phyloP scores from a whole-genome alignment of 2,329 filamentous ascomycete genomes.

The Periconia sp. region DNA sequence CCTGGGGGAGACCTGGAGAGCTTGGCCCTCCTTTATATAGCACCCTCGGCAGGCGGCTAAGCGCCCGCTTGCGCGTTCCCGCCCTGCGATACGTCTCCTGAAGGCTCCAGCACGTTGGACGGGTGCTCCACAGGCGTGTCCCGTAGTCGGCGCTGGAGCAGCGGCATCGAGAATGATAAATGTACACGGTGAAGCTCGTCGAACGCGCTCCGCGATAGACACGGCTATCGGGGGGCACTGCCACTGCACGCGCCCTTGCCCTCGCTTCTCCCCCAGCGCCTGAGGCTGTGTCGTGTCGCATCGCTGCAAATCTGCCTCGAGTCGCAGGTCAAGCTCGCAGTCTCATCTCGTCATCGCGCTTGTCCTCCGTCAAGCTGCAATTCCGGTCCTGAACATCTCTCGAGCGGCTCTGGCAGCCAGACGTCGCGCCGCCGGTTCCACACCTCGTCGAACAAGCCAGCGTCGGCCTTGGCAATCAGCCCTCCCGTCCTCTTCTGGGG shows the following conservation, averaged over 20 bases:
- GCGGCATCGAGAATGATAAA: too few relatives aligned
- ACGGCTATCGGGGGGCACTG: slow-evolving; percentile 25
- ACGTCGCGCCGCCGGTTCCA: slow-evolving; percentile 23
- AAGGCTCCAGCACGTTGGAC: slow-evolving; percentile 3
- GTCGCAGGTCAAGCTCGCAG: slow-evolving; percentile 34
- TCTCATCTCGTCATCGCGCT: slow-evolving; percentile 36
- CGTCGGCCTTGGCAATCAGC: slow-evolving; percentile 37
- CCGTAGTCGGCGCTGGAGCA: too few relatives aligned
- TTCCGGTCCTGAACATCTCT: slow-evolving; percentile 1
- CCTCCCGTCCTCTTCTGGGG: slow-evolving; percentile 27
- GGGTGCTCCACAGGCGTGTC: too few relatives aligned
- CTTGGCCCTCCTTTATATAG: slow-evolving; percentile 37
- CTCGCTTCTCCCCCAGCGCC: slow-evolving; percentile 26
- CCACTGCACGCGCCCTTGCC: slow-evolving; percentile 22
- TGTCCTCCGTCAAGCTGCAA: slow-evolving; percentile 27
- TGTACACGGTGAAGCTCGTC: not conserved
- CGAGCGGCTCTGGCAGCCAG: slow-evolving; percentile 18
- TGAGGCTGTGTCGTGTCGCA: slow-evolving; percentile 45
- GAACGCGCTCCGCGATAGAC: slow-evolving; percentile 2
- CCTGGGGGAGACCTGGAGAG: too few relatives aligned
- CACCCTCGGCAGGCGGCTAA: slow-evolving; percentile 30
- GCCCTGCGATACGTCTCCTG: slow-evolving; percentile 13
- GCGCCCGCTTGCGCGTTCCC: slow-evolving; percentile 34
- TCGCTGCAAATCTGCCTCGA: slow-evolving; percentile 44
- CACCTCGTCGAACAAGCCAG: slow-evolving; percentile 19